Evolutionary conservation across 352 stramenopile species (phyloP), one percentile per base, ranked within the genome.

Genomic region (Pythium utonaiense): DNA sequence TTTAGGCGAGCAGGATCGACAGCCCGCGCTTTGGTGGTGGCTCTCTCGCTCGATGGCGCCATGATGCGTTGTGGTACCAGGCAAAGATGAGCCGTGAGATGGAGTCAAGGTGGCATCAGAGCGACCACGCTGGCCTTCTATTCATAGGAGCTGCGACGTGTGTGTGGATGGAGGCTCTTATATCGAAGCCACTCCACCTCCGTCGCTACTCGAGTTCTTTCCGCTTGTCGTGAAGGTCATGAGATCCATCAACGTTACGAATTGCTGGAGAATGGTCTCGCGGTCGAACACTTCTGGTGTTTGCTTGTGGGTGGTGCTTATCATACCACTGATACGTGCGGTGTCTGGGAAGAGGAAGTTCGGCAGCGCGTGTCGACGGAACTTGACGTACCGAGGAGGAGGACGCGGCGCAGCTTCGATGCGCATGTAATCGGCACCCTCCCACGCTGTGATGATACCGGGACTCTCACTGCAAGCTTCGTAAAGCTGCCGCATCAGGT

Each of bases 401-500:
- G 83, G 64, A 12, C 77, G 40, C 21, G 67, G 71, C 6, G 69
- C 71, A 9, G 77, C 61, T 0, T 77, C 47, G 2, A 67, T 59
- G 10, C 69, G 62, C 30, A 73, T 73, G 51, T 77, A 77, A 16
- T 62, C 53, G 24, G 61, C 55, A 3, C 69, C 77, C 40, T 84
- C 70, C 78, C 78, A 88, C 6, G 77, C 70, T 16, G 75, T 85
- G 19, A 86, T 45, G 36, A 91, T 75, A 3, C 84, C 81, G 22
- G 84, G 74, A 31, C 78, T 88, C 52, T 91, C 77, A 3, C 74
- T 70, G 24, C 71, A 73, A 1, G 84, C 84, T 30, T 93, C 84
- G 47, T 88, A 72, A 27, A 91, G 45, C 64, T 93, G 84, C 2
- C 77, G 77, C 82, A 90, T 93, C 30, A 93, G 66, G 34, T 93